phyloP scores from a whole-genome alignment of 495 filamentous ascomycete genomes.

The Cercophora samala region DNA sequence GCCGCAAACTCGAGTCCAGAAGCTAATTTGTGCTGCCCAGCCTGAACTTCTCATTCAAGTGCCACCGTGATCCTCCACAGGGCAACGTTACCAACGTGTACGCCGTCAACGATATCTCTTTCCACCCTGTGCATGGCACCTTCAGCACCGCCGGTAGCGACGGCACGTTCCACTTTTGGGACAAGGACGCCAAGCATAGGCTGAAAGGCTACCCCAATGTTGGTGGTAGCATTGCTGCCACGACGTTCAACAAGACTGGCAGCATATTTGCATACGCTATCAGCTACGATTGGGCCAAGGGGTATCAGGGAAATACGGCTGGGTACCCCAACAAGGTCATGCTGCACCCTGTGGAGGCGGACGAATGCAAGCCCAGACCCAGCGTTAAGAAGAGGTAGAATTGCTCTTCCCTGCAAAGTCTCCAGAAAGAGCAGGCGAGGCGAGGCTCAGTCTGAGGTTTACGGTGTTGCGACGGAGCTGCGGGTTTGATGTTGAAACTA shows the following conservation, averaged over 20 bases:
- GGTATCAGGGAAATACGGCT: slow-evolving; percentile 70
- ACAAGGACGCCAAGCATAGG: slow-evolving; percentile 88
- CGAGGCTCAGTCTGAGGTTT: background rate
- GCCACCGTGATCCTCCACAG: slow-evolving; percentile 72
- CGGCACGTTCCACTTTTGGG: slow-evolving; percentile 93
- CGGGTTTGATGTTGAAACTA: background rate
- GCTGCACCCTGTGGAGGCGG: slow-evolving; percentile 77
- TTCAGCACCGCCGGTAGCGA: slow-evolving; percentile 91
- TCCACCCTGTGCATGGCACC: slow-evolving; percentile 82
- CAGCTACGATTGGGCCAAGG: slow-evolving; percentile 96
- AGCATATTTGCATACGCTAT: slow-evolving; percentile 89
- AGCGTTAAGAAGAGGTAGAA: slow-evolving; percentile 42
- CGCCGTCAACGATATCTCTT: slow-evolving; percentile 87
- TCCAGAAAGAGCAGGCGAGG: background rate
- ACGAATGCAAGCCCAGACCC: slow-evolving; percentile 57
- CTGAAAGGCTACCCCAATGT: slow-evolving; percentile 89
- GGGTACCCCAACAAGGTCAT: slow-evolving; percentile 79
- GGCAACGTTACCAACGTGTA: slow-evolving; percentile 73
- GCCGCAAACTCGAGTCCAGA: background rate
- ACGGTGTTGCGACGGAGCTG: background rate
- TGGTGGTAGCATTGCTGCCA: slow-evolving; percentile 76
- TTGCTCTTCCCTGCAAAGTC: background rate
- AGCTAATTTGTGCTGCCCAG: slow-evolving; percentile 31
- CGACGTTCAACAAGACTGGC: slow-evolving; percentile 77
- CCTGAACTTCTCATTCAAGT: slow-evolving; percentile 93